Percentiles rank a stretch among this genome's conserved stretches.
Conservation (phyloP, 129 eudicot species). For the Calendula officinalis region DNA sequence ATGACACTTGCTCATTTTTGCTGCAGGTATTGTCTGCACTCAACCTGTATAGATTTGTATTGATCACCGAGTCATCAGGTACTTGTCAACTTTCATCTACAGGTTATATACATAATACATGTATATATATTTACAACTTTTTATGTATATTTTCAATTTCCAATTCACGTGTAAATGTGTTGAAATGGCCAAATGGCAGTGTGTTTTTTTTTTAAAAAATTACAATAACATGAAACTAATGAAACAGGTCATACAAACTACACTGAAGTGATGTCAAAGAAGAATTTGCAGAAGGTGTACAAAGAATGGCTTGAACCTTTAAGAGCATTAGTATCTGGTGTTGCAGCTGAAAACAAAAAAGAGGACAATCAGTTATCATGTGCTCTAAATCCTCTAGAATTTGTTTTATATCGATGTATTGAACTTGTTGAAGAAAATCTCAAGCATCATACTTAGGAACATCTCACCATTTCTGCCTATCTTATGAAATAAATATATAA, state of each 20-base stretch:
- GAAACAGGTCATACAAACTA: conserved; percentile 74
- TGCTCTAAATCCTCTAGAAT: conserved; percentile 75
- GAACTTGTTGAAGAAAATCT: conserved; percentile 87
- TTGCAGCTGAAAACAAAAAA: conserved; percentile 46
- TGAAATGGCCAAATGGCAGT: not conserved
- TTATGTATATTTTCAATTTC: too few species aligned
- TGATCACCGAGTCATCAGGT: conserved; percentile 90
- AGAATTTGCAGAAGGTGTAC: conserved; percentile 58
- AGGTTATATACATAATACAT: not conserved
- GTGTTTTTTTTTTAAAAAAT: not conserved
- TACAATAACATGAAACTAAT: conserved; percentile 10
- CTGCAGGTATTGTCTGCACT: conserved; percentile 82
- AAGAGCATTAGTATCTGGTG: conserved; percentile 48
- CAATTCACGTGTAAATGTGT: not conserved
- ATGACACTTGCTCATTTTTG: conserved; percentile 28
- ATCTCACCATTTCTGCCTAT: not conserved
- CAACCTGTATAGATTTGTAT: conserved; percentile 74
- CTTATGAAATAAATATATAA: not conserved
- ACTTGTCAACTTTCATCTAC: conserved; percentile 12
- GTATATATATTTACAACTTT: too few species aligned
- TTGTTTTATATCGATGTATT: conserved; percentile 80
- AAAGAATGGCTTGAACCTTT: conserved; percentile 85
- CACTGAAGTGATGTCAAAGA: conserved; percentile 62
- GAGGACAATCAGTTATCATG: conserved; percentile 38
- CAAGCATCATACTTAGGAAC: conserved; percentile 28